phyloP scores from a whole-genome alignment of 2,329 filamentous ascomycete species.

The Cladosporium sphaerospermum region DNA sequence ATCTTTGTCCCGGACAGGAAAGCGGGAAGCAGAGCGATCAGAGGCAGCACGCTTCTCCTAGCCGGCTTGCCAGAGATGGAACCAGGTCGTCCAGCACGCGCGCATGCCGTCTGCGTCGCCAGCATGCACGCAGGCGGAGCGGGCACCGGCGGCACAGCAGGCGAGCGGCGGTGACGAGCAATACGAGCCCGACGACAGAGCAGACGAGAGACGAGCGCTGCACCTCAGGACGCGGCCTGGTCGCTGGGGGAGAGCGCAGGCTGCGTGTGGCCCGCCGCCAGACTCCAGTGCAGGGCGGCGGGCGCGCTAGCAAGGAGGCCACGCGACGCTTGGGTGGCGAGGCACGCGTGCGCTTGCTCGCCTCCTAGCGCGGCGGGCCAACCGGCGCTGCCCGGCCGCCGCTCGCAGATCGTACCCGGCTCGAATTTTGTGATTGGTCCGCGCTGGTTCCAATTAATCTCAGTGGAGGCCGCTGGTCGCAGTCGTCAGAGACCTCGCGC shows the following conservation, averaged over 20 bases:
- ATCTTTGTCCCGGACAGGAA: slow-evolving; percentile 8
- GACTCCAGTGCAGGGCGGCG: background rate
- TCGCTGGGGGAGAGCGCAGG: no score
- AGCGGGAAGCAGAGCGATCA: background rate
- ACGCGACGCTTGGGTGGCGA: slow-evolving; percentile 8
- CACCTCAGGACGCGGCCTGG: no score
- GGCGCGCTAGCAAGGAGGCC: slow-evolving; percentile 8
- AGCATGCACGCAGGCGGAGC: slow-evolving; percentile 3
- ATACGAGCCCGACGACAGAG: slow-evolving; percentile 3
- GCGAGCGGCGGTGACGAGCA: slow-evolving; percentile 7
- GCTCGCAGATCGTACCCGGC: background rate
- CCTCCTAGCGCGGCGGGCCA: background rate
- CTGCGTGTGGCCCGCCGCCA: no score
- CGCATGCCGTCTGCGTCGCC: background rate
- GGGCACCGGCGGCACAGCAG: slow-evolving; percentile 5
- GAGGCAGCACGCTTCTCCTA: no score
- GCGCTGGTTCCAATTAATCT: slow-evolving; percentile 9
- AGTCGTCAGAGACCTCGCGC: background rate
- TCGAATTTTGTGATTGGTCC: slow-evolving; percentile 8
- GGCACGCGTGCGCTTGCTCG: background rate
- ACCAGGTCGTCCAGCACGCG: no score
- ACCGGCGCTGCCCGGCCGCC: background rate
- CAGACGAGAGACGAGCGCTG: background rate
- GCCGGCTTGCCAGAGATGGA: no score
- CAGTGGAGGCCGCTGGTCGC: slow-evolving; percentile 4